A percentile compares a stretch with the other conserved stretches of the same genome.
phyloP scores from a whole-genome alignment of 495 filamentous ascomycete genomes.

The Aspergillus nanangensis region DNA sequence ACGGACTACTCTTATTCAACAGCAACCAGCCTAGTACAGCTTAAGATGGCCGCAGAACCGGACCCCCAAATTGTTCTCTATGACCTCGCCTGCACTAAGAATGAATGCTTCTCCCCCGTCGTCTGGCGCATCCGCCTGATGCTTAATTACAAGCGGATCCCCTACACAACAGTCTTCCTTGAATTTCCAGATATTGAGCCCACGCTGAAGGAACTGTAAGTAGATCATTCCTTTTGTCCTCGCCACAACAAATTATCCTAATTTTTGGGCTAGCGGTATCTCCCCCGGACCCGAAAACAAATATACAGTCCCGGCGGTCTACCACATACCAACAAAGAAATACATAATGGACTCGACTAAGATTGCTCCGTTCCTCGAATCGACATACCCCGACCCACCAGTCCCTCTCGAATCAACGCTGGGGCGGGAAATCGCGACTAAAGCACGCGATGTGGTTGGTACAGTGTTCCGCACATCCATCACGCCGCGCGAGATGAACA shows the following conservation, averaged over 20 bases:
- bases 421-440: constrained; percentile 27
- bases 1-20: no score
- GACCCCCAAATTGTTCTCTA: constrained; percentile 36
- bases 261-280: constrained; percentile 12
- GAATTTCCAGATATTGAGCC: constrained; percentile 41
- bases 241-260: neutral
- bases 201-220: constrained; percentile 36
- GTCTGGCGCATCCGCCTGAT: constrained; percentile 42
- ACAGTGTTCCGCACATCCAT: constrained; percentile 19
- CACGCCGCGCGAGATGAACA: constrained; percentile 31
- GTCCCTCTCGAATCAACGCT: constrained; percentile 29
- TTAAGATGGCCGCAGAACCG: constrained; percentile 21
- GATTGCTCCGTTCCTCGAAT: constrained; percentile 37
- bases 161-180: constrained; percentile 35
- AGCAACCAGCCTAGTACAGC: no score
- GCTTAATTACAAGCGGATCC: constrained; percentile 38
- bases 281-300: constrained; percentile 18
- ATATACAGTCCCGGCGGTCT: constrained; percentile 40
- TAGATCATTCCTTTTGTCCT: constrained; percentile 7
- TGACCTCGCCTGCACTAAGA: constrained; percentile 36
- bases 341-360: constrained; percentile 35
- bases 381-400: constrained; percentile 30
- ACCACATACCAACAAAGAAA: constrained; percentile 34
- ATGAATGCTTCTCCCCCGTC: constrained; percentile 34
- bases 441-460: constrained; percentile 23